Percentiles rank a stretch among this genome's conserved stretches.
These are phyloP conservation scores for Coemansia nantahalensis DNA, from an alignment of 192 early-diverging fungal genomes.

Conservation along the genomic window DNA sequence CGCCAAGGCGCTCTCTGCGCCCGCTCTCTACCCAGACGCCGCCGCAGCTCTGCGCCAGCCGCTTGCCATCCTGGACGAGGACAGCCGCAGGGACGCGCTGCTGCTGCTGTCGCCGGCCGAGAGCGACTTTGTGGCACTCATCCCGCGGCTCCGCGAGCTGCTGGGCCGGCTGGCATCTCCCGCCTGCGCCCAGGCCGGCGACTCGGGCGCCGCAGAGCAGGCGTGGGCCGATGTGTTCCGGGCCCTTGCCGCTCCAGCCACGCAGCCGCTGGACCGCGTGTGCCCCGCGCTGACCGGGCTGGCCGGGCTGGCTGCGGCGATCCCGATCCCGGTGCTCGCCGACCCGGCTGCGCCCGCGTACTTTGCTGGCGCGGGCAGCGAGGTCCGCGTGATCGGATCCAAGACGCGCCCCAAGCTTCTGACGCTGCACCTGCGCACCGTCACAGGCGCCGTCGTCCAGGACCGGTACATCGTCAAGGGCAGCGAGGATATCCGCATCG, in stretches of 20 bases:
- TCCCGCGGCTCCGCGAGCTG: conserved; percentile 9
- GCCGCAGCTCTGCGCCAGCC: conserved; percentile 8
- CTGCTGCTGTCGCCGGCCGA: conserved; percentile 8
- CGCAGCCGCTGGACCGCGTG: conserved; percentile 8
- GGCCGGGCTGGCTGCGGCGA: conserved; percentile 7
- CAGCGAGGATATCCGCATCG: conserved; percentile 87
- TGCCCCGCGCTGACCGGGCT: conserved; percentile 8
- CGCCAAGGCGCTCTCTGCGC: conserved; percentile 1
- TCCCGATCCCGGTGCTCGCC: conserved; percentile 37
- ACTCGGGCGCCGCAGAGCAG: conserved; percentile 7
- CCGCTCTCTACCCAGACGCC: conserved; percentile 3
- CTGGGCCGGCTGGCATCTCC: conserved; percentile 12
- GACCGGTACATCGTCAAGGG: conserved; percentile 88
- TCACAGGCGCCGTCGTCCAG: conserved; percentile 55
- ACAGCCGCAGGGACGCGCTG: neutral
- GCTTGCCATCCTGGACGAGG: conserved; percentile 15
- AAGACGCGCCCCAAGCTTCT: conserved; percentile 95
- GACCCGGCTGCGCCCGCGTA: conserved; percentile 27
- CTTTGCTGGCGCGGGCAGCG: conserved; percentile 11
- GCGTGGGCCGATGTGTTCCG: conserved; percentile 29
- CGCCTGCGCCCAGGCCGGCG: neutral
- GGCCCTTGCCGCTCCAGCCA: conserved; percentile 1
- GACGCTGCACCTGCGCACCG: conserved; percentile 37
- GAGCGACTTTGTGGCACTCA: conserved; percentile 7
- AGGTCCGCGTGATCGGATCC: conserved; percentile 27